Base-by-base conservation (phyloP, 768 basidiomycete species). In the Termitomyces sp. region DNA sequence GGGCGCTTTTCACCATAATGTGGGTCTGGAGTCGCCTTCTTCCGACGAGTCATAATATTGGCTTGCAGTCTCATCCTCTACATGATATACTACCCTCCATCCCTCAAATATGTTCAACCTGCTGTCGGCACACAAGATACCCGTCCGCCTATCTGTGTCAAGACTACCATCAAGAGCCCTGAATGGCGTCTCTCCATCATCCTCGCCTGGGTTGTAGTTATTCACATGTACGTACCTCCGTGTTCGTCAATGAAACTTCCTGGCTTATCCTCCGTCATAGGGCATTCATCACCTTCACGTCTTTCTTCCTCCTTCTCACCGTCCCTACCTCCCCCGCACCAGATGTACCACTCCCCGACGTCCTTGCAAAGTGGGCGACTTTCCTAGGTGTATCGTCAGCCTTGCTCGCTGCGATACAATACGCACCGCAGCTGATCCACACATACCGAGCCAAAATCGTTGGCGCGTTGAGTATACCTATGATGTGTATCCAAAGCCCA, bases 401-500 rank as follows among this genome's bases (percentile, higher is more conserved):
- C 3, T 40, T 86, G 0, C 82, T 97, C 5, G 89, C 94, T 1
- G 83, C 84, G 4, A 74, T 90, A 5, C 95, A 99, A 71, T 99
- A 98, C 61, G 80, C 86, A 0, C 95, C 96, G 0, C 95, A 97
- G 70, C 77, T 99, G 28, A 64, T 82, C 13, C 85, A 88, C 61
- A 98, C 95, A 1, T 97, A 88, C 65, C 76, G 74, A 5, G 72
- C 82, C 33, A 89, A 86, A 67, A 82, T 96, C 13, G 95, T 98
- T 9, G 96, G 96, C 3, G 93, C 94, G 0, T 77, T 98, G 16
- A 95, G 93, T 67, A 91, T 99, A 58, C 89, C 90, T 1, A 98
- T 93, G 86, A 98, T 99, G 96, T 74, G 84, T 50, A 91, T 99
- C 16, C 96, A 98, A 72, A 93, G 85, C 13, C 95, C 95, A 3